Conservation (phyloP, 495 filamentous ascomycete species). For the Neurospora sp. region DNA sequence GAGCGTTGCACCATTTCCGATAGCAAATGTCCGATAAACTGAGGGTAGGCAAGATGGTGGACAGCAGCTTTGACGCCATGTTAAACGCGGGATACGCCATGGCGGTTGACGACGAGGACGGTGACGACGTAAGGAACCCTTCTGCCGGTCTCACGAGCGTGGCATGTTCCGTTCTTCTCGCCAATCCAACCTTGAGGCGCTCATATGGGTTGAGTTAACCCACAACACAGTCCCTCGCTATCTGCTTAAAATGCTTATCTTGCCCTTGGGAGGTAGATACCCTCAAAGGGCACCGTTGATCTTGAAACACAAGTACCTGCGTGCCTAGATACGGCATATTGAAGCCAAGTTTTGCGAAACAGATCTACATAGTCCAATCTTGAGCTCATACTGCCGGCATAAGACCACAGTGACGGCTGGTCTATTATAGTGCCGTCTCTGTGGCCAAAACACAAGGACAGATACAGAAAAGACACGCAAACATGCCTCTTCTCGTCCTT, state of each 20-base stretch:
- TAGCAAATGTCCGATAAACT: background rate
- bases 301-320: background rate
- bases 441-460: background rate
- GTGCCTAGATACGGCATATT: background rate
- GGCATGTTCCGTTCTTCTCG: background rate
- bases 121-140: background rate
- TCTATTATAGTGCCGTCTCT: background rate
- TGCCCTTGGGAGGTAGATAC: background rate
- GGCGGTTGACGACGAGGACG: background rate
- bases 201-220: background rate
- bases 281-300: background rate
- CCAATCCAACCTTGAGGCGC: background rate
- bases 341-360: background rate
- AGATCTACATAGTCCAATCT: background rate
- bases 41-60: background rate
- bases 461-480: background rate
- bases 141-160: background rate
- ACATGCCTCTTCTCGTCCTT: background rate
- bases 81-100: background rate
- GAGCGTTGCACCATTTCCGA: background rate
- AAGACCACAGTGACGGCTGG: background rate
- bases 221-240: background rate
- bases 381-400: background rate
- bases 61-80: background rate
- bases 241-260: background rate